Percentiles rank a stretch among this genome's conserved stretches.
These are phyloP conservation scores for Zygnema cylindricum DNA, from an alignment of 139 green algal species.

Conservation along the genomic window DNA sequence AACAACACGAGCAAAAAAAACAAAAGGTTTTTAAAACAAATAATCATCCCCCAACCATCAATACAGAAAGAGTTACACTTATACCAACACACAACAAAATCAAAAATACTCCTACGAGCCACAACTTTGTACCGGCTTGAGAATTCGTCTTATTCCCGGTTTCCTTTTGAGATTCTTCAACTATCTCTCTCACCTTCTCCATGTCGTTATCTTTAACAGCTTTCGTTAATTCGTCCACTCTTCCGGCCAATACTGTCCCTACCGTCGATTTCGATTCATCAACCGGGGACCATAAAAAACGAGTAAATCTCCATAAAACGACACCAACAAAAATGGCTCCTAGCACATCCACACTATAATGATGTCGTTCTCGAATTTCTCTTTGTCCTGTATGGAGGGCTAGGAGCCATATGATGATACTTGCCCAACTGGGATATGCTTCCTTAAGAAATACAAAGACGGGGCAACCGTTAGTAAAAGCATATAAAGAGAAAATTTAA, in stretches of 20 bases:
- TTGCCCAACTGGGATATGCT: conserved; percentile 35
- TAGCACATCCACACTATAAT: conserved; percentile 56
- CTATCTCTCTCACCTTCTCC: conserved; percentile 1
- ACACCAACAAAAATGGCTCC: conserved; percentile 47
- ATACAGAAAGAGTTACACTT: background rate
- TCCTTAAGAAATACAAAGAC: conserved; percentile 23
- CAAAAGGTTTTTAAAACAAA: background rate
- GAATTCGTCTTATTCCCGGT: background rate
- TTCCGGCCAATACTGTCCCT: background rate
- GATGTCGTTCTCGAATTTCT: conserved; percentile 59
- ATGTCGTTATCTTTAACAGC: conserved; percentile 51
- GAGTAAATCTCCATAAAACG: conserved; percentile 38
- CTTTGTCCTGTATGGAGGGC: conserved; percentile 41
- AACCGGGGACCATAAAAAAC: conserved; percentile 13
- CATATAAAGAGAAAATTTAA: too few relatives aligned
- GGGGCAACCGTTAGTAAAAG: background rate
- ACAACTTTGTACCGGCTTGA: background rate
- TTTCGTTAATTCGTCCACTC: conserved; percentile 15
- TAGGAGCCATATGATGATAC: conserved; percentile 27
- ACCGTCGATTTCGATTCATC: background rate
- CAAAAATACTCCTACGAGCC: background rate
- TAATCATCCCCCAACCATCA: conserved; percentile 16
- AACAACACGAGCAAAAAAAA: background rate
- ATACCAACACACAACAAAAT: conserved; percentile 1
- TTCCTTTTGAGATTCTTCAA: conserved; percentile 7